A percentile compares a stretch with the other conserved stretches of the same genome.
phyloP scores from a whole-genome alignment of 371 early-diverging fungal species.

The Mucor velutinosus region DNA sequence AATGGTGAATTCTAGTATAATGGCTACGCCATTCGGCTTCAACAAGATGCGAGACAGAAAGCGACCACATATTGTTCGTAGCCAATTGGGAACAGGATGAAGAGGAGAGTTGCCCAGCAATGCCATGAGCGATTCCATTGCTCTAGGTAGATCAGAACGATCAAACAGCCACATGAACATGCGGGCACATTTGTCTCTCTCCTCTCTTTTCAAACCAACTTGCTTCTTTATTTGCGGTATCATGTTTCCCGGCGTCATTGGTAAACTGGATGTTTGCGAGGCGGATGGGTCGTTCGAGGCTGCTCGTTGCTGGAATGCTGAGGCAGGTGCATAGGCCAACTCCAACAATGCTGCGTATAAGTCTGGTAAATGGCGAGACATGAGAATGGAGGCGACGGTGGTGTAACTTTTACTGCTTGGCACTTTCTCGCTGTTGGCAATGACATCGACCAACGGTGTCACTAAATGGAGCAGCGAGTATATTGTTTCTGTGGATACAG shows the following conservation, averaged over 20 bases:
- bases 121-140: constrained; percentile 66
- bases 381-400: constrained; percentile 59
- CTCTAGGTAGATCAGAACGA: constrained; percentile 54
- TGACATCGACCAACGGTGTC: constrained; percentile 31
- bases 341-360: constrained; percentile 69
- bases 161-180: constrained; percentile 52
- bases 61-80: constrained; percentile 63
- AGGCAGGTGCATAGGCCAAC: constrained; percentile 65
- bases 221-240: not conserved
- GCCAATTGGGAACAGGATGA: constrained; percentile 66
- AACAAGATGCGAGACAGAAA: constrained; percentile 67
- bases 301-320: constrained; percentile 23
- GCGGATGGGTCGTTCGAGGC: not conserved
- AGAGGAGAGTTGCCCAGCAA: constrained; percentile 59
- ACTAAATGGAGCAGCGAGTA: constrained; percentile 6
- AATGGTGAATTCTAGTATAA: constrained; percentile 66
- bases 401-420: constrained; percentile 48
- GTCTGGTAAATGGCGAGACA: constrained; percentile 62
- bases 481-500: constrained; percentile 5
- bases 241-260: constrained; percentile 26
- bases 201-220: constrained; percentile 24
- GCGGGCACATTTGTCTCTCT: constrained; percentile 52
- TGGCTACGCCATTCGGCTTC: constrained; percentile 62
- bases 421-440: constrained; percentile 23
- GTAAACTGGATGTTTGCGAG: not conserved